Evolutionary conservation across 345 rosid species (phyloP).

Genomic region (Dovyalis caffra): DNA sequence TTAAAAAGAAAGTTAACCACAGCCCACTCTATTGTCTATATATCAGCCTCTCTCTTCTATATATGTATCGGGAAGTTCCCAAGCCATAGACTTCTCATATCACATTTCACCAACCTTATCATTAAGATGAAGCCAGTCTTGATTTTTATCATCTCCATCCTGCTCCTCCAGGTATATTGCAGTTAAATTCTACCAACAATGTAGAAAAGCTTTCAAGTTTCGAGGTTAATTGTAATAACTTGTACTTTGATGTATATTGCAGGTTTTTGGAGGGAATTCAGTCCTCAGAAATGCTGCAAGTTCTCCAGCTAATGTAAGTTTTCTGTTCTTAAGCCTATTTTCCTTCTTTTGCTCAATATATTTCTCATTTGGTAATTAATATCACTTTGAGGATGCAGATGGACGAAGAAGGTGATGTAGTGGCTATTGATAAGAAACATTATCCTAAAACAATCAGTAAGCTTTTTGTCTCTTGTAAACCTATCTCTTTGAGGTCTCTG

Average conservation of each 20-base stretch:
- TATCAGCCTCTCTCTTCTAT: background rate
- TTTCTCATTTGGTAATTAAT: too few species aligned
- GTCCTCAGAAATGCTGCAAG: constrained; percentile 6
- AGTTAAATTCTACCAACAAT: too few species aligned
- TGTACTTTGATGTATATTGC: background rate
- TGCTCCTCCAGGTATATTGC: constrained; percentile 31
- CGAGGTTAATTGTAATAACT: background rate
- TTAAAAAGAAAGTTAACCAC: constrained; percentile 2
- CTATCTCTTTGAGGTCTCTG: background rate
- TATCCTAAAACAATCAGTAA: constrained; percentile 38
- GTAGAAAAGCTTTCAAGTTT: background rate
- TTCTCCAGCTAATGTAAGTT: constrained; percentile 21
- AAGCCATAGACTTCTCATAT: too few species aligned
- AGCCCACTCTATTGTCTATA: background rate
- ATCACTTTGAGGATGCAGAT: constrained; percentile 9
- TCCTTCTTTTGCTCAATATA: background rate
- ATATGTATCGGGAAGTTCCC: too few species aligned
- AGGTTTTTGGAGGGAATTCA: constrained; percentile 28
- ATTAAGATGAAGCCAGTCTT: constrained; percentile 31
- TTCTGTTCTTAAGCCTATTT: too few species aligned
- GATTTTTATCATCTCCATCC: constrained; percentile 18
- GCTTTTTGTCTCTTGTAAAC: background rate
- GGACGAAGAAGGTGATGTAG: constrained; percentile 18
- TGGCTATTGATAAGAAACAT: constrained; percentile 22
- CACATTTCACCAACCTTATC: constrained; percentile 15